These are phyloP conservation scores for Blastomyces gilchristii DNA, from an alignment of 2,329 filamentous ascomycete species.

Conservation along the genomic window DNA sequence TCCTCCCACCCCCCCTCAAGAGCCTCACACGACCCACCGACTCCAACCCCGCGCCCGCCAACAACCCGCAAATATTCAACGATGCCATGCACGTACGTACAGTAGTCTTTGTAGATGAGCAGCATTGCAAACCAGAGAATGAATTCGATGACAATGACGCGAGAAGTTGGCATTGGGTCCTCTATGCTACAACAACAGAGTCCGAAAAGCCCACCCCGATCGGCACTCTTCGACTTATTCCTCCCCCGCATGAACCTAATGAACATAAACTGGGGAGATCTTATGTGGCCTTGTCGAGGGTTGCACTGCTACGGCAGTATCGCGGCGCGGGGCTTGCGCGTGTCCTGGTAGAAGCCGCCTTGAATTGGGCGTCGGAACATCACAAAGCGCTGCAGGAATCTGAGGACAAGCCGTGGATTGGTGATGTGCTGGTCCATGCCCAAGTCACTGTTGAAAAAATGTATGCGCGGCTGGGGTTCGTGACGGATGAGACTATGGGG, in stretches of 20 bases:
- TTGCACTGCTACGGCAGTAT: constrained; percentile 59
- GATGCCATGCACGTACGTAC: constrained; percentile 50
- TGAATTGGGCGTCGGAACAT: constrained; percentile 58
- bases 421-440: constrained; percentile 69
- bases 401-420: constrained; percentile 50
- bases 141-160: constrained; percentile 76
- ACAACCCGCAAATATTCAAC: constrained; percentile 46
- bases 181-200: constrained; percentile 42
- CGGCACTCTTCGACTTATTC: constrained; percentile 69
- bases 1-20: constrained; percentile 22
- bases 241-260: constrained; percentile 64
- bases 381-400: constrained; percentile 41
- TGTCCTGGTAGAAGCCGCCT: constrained; percentile 55
- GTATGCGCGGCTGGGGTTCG: constrained; percentile 66
- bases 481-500: constrained; percentile 61
- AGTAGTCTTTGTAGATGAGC: constrained; percentile 49
- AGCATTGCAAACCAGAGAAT: constrained; percentile 48
- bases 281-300: constrained; percentile 70
- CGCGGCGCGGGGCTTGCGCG: constrained; percentile 51
- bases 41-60: constrained; percentile 16
- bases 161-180: constrained; percentile 74
- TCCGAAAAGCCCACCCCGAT: constrained; percentile 42
- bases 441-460: constrained; percentile 55
- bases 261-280: constrained; percentile 48
- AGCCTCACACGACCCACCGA: constrained; percentile 21